phyloP scores from a whole-genome alignment of 371 early-diverging fungal species.

The Mucor ambiguus region DNA sequence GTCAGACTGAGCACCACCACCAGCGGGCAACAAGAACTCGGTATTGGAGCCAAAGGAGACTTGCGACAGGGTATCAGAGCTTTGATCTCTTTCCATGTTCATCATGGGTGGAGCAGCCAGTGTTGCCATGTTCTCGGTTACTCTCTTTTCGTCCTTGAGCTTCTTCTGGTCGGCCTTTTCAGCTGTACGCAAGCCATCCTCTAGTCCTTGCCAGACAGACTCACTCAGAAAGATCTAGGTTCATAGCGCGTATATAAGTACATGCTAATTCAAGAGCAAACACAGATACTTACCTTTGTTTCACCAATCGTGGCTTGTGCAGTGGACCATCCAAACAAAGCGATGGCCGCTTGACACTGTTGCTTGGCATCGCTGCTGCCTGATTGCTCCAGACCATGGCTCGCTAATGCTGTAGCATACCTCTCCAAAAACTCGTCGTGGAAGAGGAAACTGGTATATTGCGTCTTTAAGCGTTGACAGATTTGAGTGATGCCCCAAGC shows the following conservation, averaged over 20 bases:
- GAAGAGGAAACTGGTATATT: slow-evolving; percentile 60
- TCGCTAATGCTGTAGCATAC: slow-evolving; percentile 40
- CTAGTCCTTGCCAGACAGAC: slow-evolving; percentile 65
- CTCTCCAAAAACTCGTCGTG: slow-evolving; percentile 51
- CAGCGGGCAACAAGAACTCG: slow-evolving; percentile 25
- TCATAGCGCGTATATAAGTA: neutral
- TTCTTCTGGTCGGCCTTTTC: slow-evolving; percentile 41
- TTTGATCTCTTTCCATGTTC: slow-evolving; percentile 31
- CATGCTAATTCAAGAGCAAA: too few species aligned
- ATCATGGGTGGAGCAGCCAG: slow-evolving; percentile 16
- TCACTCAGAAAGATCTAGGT: slow-evolving; percentile 69
- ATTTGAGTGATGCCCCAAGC: slow-evolving; percentile 62
- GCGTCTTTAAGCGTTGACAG: slow-evolving; percentile 20
- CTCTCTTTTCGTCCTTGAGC: slow-evolving; percentile 32
- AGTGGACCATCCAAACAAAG: slow-evolving; percentile 66
- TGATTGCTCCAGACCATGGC: slow-evolving; percentile 17
- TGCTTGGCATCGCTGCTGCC: slow-evolving; percentile 61
- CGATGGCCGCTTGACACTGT: slow-evolving; percentile 32
- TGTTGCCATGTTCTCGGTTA: slow-evolving; percentile 24
- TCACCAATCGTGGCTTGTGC: slow-evolving; percentile 75
- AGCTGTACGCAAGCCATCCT: slow-evolving; percentile 50
- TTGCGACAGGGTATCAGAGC: slow-evolving; percentile 37
- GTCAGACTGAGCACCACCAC: slow-evolving; percentile 5
- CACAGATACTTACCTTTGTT: slow-evolving; percentile 42
- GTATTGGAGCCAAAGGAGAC: slow-evolving; percentile 40